These are phyloP conservation scores for Solanum etuberosum DNA, from an alignment of 257 asterid genomes.

Conservation along the genomic window DNA sequence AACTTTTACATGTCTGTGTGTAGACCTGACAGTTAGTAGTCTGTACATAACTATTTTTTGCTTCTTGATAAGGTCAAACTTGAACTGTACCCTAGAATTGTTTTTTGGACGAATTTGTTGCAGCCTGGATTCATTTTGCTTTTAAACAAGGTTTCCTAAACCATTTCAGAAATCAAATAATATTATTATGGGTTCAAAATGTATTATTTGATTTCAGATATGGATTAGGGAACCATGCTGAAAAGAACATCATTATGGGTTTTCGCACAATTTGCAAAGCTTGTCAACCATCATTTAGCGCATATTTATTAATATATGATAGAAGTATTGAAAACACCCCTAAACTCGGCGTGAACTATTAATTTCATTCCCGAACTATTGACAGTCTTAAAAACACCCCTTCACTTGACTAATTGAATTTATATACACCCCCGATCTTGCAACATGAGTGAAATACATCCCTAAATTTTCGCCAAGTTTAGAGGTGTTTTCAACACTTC, in stretches of 20 bases:
- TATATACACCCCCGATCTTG: background rate
- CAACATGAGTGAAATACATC: background rate
- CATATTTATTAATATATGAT: background rate
- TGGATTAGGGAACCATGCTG: background rate
- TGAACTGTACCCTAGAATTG: background rate
- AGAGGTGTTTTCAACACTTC: background rate
- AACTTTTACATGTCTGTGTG: background rate
- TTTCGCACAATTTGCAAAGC: background rate
- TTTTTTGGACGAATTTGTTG: background rate
- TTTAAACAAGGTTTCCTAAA: background rate
- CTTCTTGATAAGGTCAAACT: background rate
- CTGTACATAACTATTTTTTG: background rate
- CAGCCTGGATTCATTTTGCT: background rate
- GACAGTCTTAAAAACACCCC: too few relatives aligned
- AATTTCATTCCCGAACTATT: background rate
- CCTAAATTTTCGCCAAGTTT: background rate
- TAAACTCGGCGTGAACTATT: background rate
- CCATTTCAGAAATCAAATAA: background rate
- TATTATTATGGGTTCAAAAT: background rate
- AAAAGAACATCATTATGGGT: background rate
- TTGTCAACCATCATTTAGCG: background rate
- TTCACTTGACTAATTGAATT: background rate
- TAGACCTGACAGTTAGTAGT: background rate
- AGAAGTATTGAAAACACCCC: background rate
- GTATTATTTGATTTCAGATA: background rate